These are phyloP conservation scores for Dendrobium huoshanense DNA, from an alignment of 106 monocot genomes.

Conservation along the genomic window DNA sequence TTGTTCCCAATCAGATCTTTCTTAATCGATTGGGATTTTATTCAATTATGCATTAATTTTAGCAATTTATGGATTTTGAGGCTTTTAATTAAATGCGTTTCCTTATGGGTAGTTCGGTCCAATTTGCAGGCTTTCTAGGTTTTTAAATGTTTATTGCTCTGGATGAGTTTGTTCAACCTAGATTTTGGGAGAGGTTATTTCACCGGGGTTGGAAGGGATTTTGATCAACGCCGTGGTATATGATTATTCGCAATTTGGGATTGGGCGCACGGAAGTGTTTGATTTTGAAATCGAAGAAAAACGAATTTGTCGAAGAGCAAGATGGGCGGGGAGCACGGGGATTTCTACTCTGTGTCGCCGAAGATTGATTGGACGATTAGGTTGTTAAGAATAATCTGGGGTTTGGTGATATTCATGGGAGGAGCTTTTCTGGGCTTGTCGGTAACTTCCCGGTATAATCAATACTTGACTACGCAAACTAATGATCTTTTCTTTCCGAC, in stretches of 20 bases:
- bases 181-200: background rate
- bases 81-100: background rate
- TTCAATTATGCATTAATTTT: background rate
- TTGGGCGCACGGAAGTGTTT: background rate
- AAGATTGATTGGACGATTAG: conserved; percentile 50
- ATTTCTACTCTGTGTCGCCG: conserved; percentile 30
- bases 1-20: background rate
- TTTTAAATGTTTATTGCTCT: background rate
- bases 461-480: conserved; percentile 26
- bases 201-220: background rate
- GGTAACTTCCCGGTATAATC: conserved; percentile 32
- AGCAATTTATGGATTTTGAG: background rate
- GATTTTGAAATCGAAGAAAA: conserved; percentile 19
- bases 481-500: conserved; percentile 53
- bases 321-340: conserved; percentile 22
- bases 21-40: background rate
- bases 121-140: background rate
- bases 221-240: background rate
- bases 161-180: background rate
- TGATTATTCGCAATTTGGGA: background rate
- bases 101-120: background rate
- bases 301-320: conserved; percentile 18
- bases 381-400: conserved; percentile 41
- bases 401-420: conserved; percentile 63
- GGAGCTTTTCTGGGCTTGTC: conserved; percentile 59